Evolutionary conservation across 768 basidiomycete genomes (phyloP).

Genomic region (Coprinopsis cinerea): DNA sequence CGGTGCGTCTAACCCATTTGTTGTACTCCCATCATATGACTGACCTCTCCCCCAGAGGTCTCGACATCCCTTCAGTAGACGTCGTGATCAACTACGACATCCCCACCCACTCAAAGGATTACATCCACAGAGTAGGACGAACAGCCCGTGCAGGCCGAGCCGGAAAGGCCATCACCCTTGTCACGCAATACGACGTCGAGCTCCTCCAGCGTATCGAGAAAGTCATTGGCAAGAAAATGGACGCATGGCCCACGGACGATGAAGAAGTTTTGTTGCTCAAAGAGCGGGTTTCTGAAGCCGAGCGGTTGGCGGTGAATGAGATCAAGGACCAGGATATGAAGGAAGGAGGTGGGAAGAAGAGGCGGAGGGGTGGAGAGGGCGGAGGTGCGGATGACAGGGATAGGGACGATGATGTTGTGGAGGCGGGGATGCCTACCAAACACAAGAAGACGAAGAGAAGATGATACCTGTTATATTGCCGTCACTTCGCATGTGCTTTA

Average conservation of each 20-base stretch:
- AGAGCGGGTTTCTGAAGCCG: constrained; percentile 88
- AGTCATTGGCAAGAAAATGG: constrained; percentile 90
- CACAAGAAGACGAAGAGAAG: constrained; percentile 50
- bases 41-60: constrained; percentile 48
- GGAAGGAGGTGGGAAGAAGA: constrained; percentile 34
- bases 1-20: constrained; percentile 42
- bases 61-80: constrained; percentile 95
- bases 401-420: constrained; percentile 87
- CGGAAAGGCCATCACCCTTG: constrained; percentile 95
- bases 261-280: constrained; percentile 84
- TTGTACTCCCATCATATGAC: neutral
- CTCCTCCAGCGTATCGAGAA: constrained; percentile 91
- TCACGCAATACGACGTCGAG: constrained; percentile 98
- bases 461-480: constrained; percentile 12
- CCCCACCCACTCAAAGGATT: constrained; percentile 97
- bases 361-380: constrained; percentile 38
- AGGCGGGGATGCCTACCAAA: constrained; percentile 77
- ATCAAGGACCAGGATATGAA: constrained; percentile 61
- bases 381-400: constrained; percentile 72
- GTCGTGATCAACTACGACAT: constrained; percentile 97
- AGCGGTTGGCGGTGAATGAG: constrained; percentile 63
- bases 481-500: neutral
- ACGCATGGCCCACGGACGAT: constrained; percentile 77
- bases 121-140: constrained; percentile 96
- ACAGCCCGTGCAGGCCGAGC: constrained; percentile 97